Conservation (phyloP, 148 eudicot species). For the Silene conica region DNA sequence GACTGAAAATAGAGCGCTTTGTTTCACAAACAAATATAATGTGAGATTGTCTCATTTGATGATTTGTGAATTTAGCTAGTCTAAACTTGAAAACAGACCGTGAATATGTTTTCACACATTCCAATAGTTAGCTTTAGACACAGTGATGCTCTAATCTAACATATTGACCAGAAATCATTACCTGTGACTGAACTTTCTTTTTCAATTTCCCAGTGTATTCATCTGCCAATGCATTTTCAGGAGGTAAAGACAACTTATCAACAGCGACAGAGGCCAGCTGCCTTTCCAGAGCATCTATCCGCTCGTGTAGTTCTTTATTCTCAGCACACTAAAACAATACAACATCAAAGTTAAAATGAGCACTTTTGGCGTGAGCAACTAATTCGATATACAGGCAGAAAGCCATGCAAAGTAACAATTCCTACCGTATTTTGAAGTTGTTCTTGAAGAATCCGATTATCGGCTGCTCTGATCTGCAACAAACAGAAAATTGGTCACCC, state of each 20-base stretch:
- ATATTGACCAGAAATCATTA: slow-evolving; percentile 20
- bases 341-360: not conserved
- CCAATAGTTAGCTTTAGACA: not conserved
- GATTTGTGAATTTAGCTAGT: not conserved
- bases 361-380: not conserved
- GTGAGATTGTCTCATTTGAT: not conserved
- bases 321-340: slow-evolving; percentile 52
- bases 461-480: slow-evolving; percentile 81
- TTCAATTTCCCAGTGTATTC: slow-evolving; percentile 62
- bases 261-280: slow-evolving; percentile 47
- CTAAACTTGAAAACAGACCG: not conserved
- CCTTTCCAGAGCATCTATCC: slow-evolving; percentile 54
- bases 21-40: not conserved
- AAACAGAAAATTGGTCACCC: not conserved
- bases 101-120: not conserved
- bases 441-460: slow-evolving; percentile 89
- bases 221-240: slow-evolving; percentile 38
- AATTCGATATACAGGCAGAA: not conserved
- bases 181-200: slow-evolving; percentile 81
- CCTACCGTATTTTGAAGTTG: slow-evolving; percentile 84
- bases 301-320: slow-evolving; percentile 66
- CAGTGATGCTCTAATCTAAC: not conserved
- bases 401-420: slow-evolving; percentile 1
- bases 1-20: not conserved
- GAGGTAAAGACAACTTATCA: slow-evolving; percentile 31